Conservation (phyloP, 2,329 filamentous ascomycete genomes). For the Raffaelea albimanens region DNA sequence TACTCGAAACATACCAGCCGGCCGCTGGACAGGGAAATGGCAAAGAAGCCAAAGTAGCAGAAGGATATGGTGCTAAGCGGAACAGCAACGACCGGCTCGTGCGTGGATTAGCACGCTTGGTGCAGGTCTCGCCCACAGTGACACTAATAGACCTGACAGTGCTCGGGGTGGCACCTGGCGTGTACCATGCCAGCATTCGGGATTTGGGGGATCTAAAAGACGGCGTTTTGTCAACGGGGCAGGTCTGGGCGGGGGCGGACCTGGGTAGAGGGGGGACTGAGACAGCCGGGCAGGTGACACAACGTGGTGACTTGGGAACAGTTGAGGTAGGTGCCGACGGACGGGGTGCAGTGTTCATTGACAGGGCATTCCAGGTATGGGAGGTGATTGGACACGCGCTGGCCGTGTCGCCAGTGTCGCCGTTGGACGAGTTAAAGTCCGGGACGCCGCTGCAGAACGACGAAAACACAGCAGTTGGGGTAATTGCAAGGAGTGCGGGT, state of each 20-base stretch:
- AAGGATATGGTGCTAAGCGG: conserved; percentile 4
- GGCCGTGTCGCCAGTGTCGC: conserved; percentile 71
- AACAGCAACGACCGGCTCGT: conserved; percentile 46
- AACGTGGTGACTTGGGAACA: conserved; percentile 59
- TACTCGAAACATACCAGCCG: conserved; percentile 74
- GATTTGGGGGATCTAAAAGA: conserved; percentile 79
- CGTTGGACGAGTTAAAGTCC: conserved; percentile 39
- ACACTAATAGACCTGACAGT: conserved; percentile 85
- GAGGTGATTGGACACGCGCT: conserved; percentile 92
- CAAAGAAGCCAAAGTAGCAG: conserved; percentile 10
- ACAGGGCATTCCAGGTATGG: conserved; percentile 80
- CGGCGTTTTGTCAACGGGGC: conserved; percentile 74
- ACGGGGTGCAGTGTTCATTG: conserved; percentile 69
- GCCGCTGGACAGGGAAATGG: conserved; percentile 29
- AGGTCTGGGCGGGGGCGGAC: conserved; percentile 57
- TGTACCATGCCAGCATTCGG: conserved; percentile 75
- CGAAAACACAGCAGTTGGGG: conserved; percentile 77
- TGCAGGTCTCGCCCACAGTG: conserved; percentile 69
- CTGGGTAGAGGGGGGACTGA: conserved; percentile 24
- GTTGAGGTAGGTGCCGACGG: conserved; percentile 69
- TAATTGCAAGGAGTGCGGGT: conserved; percentile 92
- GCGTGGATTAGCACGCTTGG: conserved; percentile 82
- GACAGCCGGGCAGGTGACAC: conserved; percentile 22
- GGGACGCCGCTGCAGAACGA: conserved; percentile 62
- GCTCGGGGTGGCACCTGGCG: conserved; percentile 70